These are phyloP conservation scores for Mycocentrospora acerina DNA, from an alignment of 2,329 filamentous ascomycete genomes.

Conservation along the genomic window DNA sequence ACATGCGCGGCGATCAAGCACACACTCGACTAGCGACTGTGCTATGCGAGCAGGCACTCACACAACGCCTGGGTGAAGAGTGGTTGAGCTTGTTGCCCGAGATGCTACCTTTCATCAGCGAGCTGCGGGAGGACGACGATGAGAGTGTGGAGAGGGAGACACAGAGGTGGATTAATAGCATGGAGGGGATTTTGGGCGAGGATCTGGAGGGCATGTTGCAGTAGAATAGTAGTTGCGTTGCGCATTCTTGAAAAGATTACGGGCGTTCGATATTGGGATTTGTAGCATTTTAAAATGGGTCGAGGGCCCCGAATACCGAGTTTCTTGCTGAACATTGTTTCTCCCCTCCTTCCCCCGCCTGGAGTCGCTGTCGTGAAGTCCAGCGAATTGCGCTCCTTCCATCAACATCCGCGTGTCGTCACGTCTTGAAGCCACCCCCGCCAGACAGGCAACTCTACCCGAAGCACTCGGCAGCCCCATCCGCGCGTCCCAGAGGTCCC, in stretches of 20 bases:
- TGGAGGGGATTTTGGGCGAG: slow-evolving; percentile 88
- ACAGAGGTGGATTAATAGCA: slow-evolving; percentile 83
- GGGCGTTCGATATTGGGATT: background rate
- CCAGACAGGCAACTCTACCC: no score
- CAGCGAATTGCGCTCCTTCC: no score
- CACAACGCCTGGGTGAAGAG: slow-evolving; percentile 81
- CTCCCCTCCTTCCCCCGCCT: no score
- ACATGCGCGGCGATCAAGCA: slow-evolving; percentile 71
- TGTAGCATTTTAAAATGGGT: no score
- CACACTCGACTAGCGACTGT: slow-evolving; percentile 79
- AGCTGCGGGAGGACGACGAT: slow-evolving; percentile 94
- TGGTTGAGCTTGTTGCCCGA: slow-evolving; percentile 90
- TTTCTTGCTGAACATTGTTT: no score
- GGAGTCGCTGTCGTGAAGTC: no score
- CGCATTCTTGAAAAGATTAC: background rate
- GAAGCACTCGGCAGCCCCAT: no score
- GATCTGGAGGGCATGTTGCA: slow-evolving; percentile 89
- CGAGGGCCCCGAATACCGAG: no score
- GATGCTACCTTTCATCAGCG: slow-evolving; percentile 95
- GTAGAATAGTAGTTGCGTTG: slow-evolving; percentile 55
- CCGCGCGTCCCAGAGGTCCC: no score
- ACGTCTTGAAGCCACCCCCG: no score
- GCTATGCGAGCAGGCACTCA: slow-evolving; percentile 76
- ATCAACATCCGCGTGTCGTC: no score
- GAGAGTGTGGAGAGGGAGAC: slow-evolving; percentile 90